Base-by-base conservation (phyloP, 2,329 filamentous ascomycete genomes). In the Sclerotinia borealis region DNA sequence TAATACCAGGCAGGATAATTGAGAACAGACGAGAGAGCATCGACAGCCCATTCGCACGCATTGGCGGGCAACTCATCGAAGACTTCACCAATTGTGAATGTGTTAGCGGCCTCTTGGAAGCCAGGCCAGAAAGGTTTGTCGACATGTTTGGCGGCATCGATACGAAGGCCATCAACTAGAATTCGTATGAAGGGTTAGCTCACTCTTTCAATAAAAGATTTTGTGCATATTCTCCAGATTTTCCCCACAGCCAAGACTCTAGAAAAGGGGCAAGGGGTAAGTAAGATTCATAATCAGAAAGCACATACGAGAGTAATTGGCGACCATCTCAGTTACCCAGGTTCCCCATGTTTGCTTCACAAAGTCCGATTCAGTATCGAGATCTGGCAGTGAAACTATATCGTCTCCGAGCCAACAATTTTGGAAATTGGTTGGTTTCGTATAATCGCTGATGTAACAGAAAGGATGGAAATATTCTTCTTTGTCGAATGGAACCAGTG, bases 41-140 rank as follows among this genome's bases (percentile, higher is more conserved):
- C 51, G 15, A 37, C 47, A 6, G 55, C 47, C 60, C 63, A 68
- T 17, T 52, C 43, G 41, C 67, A 68, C 37, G 34, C 78, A 77
- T 77, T 86, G 78, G 72, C 66, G 0, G 81, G 77, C 65, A 81
- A 75, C 37, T 82, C 83, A 36, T 83, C 76, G 51, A 79, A 81
- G 3, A 87, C 84, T 69, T 88, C 85, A 4, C 85, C 85, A 15
- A 86, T 77, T 5, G 79, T 78, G 72, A 84, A 88, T 3, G 85
- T 81, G 5, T 82, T 83, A 0, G 83, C 78, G 0, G 82, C 80
- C 3, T 75, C 64, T 34, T 79, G 76, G 67, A 86, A 88, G 0
- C 68, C 73, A 0, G 82, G 74, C 79, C 84, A 86, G 73, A 86
- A 88, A 22, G 77, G 77, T 65, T 75, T 75, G 39, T 77, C 71